Base-by-base conservation (phyloP, 2,329 filamentous ascomycete species). In the Talaromyces piceae region DNA sequence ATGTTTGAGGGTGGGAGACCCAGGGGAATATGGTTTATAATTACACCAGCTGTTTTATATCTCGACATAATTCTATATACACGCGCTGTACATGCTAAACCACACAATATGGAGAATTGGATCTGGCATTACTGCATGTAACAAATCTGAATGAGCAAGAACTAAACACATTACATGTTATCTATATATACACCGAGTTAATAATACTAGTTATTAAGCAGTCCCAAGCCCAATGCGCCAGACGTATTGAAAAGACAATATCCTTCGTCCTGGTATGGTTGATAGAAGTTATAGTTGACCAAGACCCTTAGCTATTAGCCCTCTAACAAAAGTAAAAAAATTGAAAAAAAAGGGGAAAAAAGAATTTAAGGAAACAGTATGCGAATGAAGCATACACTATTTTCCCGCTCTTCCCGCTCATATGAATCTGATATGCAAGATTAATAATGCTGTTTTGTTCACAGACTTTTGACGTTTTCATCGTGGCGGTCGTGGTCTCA, bases 401-500 rank as follows among this genome's bases (percentile, higher is more conserved):
- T 23, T 22, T 26, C 39, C 39, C 39, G 39, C 39, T 37, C 33
- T 22, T 26, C 39, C 39, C 39, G 39, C 39, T 37, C 33, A 37
- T 7, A 37, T 37, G 5, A 22, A 25, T 43, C 39, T 43, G 25
- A 25, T 22, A 43, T 43, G 39, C 39, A 43, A 43, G 23, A 25
- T 43, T 22, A 16, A 22, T 25, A 25, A 37, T 6, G 13, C 13
- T 41, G 20, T 41, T 41, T 16, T 23, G 23, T 6, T 33, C 16
- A 13, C 16, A 11, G 16, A 16, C 8, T 37, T 37, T 18, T 37
- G 53, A 30, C 41, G 12, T 12, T 18, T 22, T 31, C 11, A 51
- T 51, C 47, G 25, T 49, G 26, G 47, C 23, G 43, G 50, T 54
- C 55, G 54, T 61, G 33, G 56, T 46, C 45, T n/a, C 13, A 5